phyloP scores from a whole-genome alignment of 345 rosid genomes.

The Cochlearia excelsa region DNA sequence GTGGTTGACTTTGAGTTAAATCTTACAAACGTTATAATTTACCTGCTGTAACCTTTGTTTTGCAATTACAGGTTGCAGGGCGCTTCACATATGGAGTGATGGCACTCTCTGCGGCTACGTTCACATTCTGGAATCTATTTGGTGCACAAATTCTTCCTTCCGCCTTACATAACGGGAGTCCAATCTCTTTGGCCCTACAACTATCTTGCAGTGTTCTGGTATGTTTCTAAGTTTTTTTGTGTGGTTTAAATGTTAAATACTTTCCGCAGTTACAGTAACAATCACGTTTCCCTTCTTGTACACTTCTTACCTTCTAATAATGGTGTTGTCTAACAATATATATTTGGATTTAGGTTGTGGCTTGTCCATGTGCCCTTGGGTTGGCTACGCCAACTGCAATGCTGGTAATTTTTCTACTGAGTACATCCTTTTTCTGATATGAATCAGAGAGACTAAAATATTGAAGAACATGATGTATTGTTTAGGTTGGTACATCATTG shows the following conservation, averaged over 20 bases:
- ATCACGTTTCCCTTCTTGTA: conserved; percentile 9
- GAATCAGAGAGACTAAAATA: conserved; percentile 19
- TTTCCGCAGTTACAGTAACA: neutral
- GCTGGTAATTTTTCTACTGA: conserved; percentile 51
- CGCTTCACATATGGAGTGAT: conserved; percentile 96
- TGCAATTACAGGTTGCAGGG: conserved; percentile 70
- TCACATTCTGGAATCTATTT: conserved; percentile 84
- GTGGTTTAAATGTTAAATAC: neutral
- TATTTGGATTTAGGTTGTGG: conserved; percentile 66
- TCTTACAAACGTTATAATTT: conserved; percentile 8
- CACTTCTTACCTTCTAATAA: neutral
- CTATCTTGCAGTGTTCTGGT: conserved; percentile 98
- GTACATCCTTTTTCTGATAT: conserved; percentile 12
- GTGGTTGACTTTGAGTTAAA: neutral
- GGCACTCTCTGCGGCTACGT: conserved; percentile 91
- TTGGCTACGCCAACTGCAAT: conserved; percentile 98
- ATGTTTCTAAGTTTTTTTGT: conserved; percentile 22
- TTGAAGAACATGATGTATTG: conserved; percentile 19
- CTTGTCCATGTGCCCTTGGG: conserved; percentile 99
- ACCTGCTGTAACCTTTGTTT: conserved; percentile 1
- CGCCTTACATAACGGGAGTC: conserved; percentile 60
- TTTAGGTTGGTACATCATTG: conserved; percentile 84
- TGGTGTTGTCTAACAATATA: conserved; percentile 24
- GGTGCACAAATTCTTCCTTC: conserved; percentile 63
- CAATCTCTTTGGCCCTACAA: conserved; percentile 85